Evolutionary conservation across 164 flowering plant species (phyloP), one percentile per base, ranked within the genome.

Genomic region (Pachysandra terminalis): DNA sequence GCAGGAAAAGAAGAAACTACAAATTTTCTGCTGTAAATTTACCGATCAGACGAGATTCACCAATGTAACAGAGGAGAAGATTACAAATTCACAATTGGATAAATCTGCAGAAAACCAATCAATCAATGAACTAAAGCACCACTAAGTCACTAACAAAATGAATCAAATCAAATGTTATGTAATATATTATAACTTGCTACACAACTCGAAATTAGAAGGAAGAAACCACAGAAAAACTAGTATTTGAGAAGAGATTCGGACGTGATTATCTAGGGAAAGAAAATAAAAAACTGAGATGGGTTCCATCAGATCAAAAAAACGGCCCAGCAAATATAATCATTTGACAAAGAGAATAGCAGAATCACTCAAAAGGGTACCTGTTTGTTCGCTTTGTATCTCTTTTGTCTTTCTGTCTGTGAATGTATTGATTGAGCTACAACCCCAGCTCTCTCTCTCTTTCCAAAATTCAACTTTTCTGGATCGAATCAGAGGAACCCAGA

Each of bases 401-500:
- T 12, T 7, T 32, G 37, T 32, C 37, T 32, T 32, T 32, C 7
- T 7, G 37, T 32, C 7, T 3, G 37, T 7, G 7, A 32, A 3
- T 32, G 37, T 32, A 32, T 32, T 45, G 51, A n/a, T 40, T 45
- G 51, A 45, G 51, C 51, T 45, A 32, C 37, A 32, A 32, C 37
- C 51, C 51, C 51, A 10, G 19, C 59, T 14, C 15, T 4, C 35
- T 19, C 13, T n/a, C 23, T 57, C 22, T 5, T 22, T 16, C 57
- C n/a, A 19, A 19, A 27, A 14, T 65, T 35, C 16, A 3, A n/a
- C 37, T 54, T 51, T 37, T 24, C 16, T 35, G 53, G 65, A 58
- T 68, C 56, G 35, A 66, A 61, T 51, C 66, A 16, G 55, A 68
- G 65, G 58, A 67, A 57, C 57, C 67, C 63, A 68, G 48, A 73